Evolutionary conservation across 495 filamentous ascomycete species (phyloP).

Genomic region (Penicillium steckii): DNA sequence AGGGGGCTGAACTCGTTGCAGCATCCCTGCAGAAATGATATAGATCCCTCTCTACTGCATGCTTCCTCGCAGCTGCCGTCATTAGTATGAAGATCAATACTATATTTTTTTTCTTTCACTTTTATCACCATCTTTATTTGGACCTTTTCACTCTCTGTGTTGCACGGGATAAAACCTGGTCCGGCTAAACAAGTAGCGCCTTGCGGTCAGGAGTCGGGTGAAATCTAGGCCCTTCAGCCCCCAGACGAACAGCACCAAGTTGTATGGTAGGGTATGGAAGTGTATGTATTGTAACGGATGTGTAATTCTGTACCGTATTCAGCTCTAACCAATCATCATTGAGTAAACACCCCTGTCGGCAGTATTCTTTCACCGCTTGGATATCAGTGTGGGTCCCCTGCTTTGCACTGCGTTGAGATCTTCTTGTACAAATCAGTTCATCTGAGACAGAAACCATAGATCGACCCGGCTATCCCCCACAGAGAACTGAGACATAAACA

Average conservation of each 20-base stretch:
- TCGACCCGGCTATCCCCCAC: not conserved
- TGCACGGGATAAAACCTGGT: too few species aligned
- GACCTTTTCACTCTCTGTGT: not conserved
- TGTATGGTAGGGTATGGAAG: too few species aligned
- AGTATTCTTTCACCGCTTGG: not conserved
- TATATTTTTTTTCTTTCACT: not conserved
- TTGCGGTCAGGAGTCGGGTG: conserved; percentile 17
- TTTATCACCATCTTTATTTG: not conserved
- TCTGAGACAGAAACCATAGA: not conserved
- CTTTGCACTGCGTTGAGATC: not conserved
- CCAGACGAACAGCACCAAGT: not conserved
- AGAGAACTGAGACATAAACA: not conserved
- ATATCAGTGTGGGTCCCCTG: not conserved
- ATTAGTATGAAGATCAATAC: not conserved
- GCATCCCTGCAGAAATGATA: conserved; percentile 2
- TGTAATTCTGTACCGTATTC: too few species aligned
- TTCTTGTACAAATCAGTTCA: not conserved
- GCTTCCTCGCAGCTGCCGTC: not conserved
- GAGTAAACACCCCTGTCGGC: too few species aligned
- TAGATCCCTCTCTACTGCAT: not conserved
- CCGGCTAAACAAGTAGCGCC: conserved; percentile 1
- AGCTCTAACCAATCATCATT: too few species aligned
- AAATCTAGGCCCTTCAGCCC: conserved; percentile 20
- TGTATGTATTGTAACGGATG: too few species aligned
- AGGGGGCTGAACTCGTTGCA: conserved; percentile 11